Percentiles rank a stretch among this genome's conserved stretches.
Conservation (phyloP, 2,329 filamentous ascomycete genomes). For the Pseudogymnoascus sp. region DNA sequence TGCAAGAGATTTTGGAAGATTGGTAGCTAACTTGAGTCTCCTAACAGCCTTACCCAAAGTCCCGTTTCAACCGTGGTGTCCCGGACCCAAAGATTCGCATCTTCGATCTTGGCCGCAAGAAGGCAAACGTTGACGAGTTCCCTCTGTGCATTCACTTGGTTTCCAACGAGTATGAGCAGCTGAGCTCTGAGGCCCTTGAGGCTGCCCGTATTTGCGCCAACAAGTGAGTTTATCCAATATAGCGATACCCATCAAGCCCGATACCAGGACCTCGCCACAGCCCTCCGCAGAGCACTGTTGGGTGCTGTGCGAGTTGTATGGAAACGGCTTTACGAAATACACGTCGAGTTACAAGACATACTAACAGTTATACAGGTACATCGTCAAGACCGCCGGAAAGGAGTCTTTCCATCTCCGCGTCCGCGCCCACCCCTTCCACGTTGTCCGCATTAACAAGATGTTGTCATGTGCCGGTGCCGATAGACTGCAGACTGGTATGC, state of each 20-base stretch:
- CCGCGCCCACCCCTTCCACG: conserved; percentile 97
- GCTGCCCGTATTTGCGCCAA: conserved; percentile 99
- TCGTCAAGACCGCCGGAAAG: conserved; percentile 64
- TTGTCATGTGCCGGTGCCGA: conserved; percentile 99
- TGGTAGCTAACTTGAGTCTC: conserved; percentile 15
- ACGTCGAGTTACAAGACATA: background rate
- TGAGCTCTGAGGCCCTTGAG: conserved; percentile 98
- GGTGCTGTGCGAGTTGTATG: background rate
- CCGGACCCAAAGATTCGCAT: conserved; percentile 72
- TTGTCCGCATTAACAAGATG: conserved; percentile 99
- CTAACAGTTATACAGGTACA: conserved; percentile 33
- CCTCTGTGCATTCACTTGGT: conserved; percentile 98
- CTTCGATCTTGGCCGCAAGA: conserved; percentile 98
- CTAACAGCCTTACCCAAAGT: conserved; percentile 90
- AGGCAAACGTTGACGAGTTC: conserved; percentile 98
- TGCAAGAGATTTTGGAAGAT: background rate
- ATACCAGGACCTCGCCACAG: background rate
- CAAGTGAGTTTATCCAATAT: conserved; percentile 53
- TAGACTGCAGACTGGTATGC: conserved; percentile 99
- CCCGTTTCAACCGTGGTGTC: conserved; percentile 99
- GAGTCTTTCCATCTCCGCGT: conserved; percentile 67
- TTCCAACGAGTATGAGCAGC: conserved; percentile 99
- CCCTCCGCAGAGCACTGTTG: background rate
- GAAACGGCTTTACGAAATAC: background rate
- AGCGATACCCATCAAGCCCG: background rate